Percentiles rank a stretch among this genome's conserved stretches.
phyloP scores from a whole-genome alignment of 2,329 filamentous ascomycete species.

The Amylocarpus encephaloides region DNA sequence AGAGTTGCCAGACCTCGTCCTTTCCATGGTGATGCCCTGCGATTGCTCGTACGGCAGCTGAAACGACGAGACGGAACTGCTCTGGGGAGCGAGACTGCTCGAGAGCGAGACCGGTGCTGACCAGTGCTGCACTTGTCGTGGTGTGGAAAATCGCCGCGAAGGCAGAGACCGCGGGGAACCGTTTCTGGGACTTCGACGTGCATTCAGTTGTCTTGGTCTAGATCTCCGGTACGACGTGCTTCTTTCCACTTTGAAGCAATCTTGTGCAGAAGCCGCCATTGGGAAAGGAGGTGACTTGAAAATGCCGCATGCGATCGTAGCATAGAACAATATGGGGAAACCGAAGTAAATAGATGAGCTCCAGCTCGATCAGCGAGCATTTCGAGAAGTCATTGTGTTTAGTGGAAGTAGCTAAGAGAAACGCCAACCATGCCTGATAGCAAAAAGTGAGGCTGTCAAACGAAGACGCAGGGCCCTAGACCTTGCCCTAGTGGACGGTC shows the following conservation, averaged over 20 bases:
- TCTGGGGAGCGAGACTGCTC: constrained; percentile 12
- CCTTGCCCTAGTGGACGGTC: background rate
- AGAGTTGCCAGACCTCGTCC: constrained; percentile 28
- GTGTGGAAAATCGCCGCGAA: constrained; percentile 10
- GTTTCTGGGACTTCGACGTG: constrained; percentile 12
- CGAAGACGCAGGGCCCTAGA: constrained; percentile 10
- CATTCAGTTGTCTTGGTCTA: constrained; percentile 11
- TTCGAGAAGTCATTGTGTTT: background rate
- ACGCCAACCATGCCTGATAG: background rate
- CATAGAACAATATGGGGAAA: constrained; percentile 8
- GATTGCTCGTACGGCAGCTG: constrained; percentile 6
- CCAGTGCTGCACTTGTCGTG: constrained; percentile 11
- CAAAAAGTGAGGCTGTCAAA: constrained; percentile 17
- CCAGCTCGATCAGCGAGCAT: background rate
- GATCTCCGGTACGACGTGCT: constrained; percentile 10
- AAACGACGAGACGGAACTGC: constrained; percentile 5
- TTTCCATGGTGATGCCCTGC: constrained; percentile 26
- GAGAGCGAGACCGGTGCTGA: constrained; percentile 8
- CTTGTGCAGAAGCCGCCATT: constrained; percentile 21
- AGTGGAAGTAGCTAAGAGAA: background rate
- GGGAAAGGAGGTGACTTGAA: constrained; percentile 5
- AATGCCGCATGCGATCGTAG: constrained; percentile 8
- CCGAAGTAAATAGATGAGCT: constrained; percentile 4
- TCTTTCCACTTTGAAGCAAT: constrained; percentile 15
- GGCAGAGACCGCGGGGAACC: constrained; percentile 9